These are phyloP conservation scores for Glutinoglossum americanum DNA, from an alignment of 495 filamentous ascomycete species.

Conservation along the genomic window DNA sequence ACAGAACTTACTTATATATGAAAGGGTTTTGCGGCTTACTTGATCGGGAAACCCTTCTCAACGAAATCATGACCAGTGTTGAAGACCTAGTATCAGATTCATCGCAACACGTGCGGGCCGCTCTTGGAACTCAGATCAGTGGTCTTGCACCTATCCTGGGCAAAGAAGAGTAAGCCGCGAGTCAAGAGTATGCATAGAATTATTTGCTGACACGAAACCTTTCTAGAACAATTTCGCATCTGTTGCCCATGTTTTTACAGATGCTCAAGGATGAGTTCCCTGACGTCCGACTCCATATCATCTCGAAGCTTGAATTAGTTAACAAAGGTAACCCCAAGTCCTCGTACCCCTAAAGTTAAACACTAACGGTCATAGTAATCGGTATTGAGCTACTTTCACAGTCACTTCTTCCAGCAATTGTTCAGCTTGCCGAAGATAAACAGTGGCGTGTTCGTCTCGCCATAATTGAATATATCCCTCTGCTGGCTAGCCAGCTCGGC, in stretches of 20 bases:
- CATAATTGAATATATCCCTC: constrained; percentile 96
- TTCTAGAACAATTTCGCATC: constrained; percentile 75
- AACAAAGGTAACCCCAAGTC: constrained; percentile 52
- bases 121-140: constrained; percentile 90
- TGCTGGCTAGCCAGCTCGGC: constrained; percentile 85
- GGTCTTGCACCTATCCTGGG: constrained; percentile 91
- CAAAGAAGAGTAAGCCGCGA: constrained; percentile 70
- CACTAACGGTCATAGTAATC: constrained; percentile 41
- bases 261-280: constrained; percentile 99
- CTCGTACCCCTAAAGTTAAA: constrained; percentile 4
- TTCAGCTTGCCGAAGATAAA: constrained; percentile 94
- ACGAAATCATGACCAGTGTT: constrained; percentile 90
- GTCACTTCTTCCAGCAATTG: constrained; percentile 91
- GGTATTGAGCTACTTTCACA: constrained; percentile 93
- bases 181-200: neutral
- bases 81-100: constrained; percentile 90
- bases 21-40: constrained; percentile 78
- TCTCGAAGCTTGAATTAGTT: constrained; percentile 91
- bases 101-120: constrained; percentile 90
- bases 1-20: neutral
- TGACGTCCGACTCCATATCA: constrained; percentile 92
- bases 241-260: constrained; percentile 95
- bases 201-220: neutral
- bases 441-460: constrained; percentile 96
- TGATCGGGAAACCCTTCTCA: constrained; percentile 68